phyloP scores from a whole-genome alignment of 768 basidiomycete genomes.

The Xanthoconium purpureum region DNA sequence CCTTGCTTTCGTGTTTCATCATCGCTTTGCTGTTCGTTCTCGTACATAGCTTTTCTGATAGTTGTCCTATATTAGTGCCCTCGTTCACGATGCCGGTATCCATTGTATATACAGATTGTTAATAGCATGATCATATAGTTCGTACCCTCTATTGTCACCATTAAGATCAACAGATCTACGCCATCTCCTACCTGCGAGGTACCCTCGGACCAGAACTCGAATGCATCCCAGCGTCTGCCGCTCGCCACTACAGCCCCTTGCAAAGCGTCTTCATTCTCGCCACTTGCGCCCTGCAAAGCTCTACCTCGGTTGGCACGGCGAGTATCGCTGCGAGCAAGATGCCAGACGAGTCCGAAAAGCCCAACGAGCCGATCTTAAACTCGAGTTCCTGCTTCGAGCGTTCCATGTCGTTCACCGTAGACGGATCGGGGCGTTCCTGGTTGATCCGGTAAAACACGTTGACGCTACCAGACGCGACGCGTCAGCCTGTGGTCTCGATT shows the following conservation, averaged over 20 bases:
- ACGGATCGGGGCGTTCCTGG: constrained; percentile 57
- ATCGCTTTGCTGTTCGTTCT: too few relatives aligned
- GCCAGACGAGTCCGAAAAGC: constrained; percentile 79
- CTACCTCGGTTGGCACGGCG: constrained; percentile 54
- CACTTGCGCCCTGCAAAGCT: constrained; percentile 72
- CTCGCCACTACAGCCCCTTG: constrained; percentile 44
- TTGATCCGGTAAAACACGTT: constrained; percentile 85
- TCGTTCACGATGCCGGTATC: not conserved
- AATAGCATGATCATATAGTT: not conserved
- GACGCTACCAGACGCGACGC: constrained; percentile 47
- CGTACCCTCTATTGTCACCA: not conserved
- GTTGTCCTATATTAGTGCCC: not conserved
- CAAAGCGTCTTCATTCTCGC: constrained; percentile 70
- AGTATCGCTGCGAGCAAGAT: constrained; percentile 46
- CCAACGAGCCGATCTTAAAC: constrained; percentile 88
- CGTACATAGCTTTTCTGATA: not conserved
- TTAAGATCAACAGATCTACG: too few relatives aligned
- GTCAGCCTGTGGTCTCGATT: not conserved
- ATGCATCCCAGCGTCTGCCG: too few relatives aligned
- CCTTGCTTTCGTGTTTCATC: too few relatives aligned
- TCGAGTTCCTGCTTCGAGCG: constrained; percentile 73
- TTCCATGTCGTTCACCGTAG: constrained; percentile 49
- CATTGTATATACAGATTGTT: not conserved
- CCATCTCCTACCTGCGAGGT: not conserved
- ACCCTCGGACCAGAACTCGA: not conserved